A percentile compares a stretch with the other conserved stretches of the same genome.
These are phyloP conservation scores for Leishmania mexicana DNA, from an alignment of 208 protist genomes.

Conservation along the genomic window DNA sequence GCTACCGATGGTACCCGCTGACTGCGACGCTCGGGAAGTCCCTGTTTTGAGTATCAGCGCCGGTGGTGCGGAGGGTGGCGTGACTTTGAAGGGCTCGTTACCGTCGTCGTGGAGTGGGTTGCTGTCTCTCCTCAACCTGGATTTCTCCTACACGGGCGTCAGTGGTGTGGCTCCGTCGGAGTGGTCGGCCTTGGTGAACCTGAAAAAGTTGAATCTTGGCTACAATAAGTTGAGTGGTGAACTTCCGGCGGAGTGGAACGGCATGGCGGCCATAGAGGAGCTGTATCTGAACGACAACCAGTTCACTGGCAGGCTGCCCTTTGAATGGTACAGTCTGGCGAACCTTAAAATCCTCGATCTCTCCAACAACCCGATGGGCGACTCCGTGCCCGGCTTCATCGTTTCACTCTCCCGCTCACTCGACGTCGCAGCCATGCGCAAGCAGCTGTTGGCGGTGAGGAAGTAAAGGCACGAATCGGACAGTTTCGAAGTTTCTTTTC, in stretches of 20 bases:
- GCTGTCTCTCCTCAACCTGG: neutral
- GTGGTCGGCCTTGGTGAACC: neutral
- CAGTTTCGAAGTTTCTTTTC: neutral
- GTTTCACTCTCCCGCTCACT: neutral
- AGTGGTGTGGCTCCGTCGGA: neutral
- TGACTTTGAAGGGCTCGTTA: neutral
- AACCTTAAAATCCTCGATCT: neutral
- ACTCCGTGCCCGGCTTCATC: neutral
- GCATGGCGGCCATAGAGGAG: neutral
- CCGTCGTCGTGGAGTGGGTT: neutral
- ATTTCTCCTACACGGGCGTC: conserved; percentile 4
- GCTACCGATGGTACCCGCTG: neutral
- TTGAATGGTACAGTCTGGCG: neutral
- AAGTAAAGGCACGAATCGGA: neutral
- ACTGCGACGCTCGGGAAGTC: neutral
- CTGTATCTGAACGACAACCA: conserved; percentile 10
- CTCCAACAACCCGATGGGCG: conserved; percentile 6
- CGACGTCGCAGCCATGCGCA: neutral
- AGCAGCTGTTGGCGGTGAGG: neutral
- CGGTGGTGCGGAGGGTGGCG: neutral
- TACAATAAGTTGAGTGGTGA: neutral
- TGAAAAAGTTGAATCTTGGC: neutral
- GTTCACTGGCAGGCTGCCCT: neutral
- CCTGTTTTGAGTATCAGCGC: neutral
- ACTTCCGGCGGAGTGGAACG: neutral